A percentile compares a stretch with the other conserved stretches of the same genome.
These are phyloP conservation scores for Solanum hybrid DNA, from an alignment of 305 asterid genomes.

Conservation along the genomic window DNA sequence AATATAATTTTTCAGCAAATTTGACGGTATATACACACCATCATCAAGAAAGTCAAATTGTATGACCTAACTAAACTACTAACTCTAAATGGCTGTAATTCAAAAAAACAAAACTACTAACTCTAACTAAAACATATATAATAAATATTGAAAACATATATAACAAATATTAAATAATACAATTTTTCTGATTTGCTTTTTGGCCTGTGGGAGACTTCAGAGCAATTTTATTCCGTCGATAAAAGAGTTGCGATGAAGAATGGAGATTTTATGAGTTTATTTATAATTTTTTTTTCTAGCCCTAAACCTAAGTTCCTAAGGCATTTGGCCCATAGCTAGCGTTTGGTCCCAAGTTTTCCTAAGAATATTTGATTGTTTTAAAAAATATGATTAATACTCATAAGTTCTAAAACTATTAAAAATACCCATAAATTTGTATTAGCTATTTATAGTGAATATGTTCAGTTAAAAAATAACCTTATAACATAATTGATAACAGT, in stretches of 20 bases:
- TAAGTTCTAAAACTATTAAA: too few species aligned
- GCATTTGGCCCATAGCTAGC: neutral
- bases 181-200: neutral
- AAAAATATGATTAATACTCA: too few species aligned
- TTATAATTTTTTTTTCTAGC: neutral
- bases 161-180: neutral
- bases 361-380: too few species aligned
- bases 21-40: too few species aligned
- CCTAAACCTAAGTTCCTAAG: neutral
- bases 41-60: neutral
- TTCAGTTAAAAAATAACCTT: too few species aligned
- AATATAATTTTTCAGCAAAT: too few species aligned
- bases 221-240: neutral
- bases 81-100: neutral
- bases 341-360: neutral
- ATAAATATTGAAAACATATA: too few species aligned
- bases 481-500: too few species aligned
- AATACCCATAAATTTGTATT: too few species aligned
- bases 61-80: neutral
- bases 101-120: neutral
- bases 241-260: neutral
- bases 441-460: too few species aligned
- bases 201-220: neutral
- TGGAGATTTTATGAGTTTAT: neutral
- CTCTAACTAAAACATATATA: neutral